A percentile compares a stretch with the other conserved stretches of the same genome.
Evolutionary conservation across 177 flowering plant species (phyloP).

Genomic region (Vitis hybrid): DNA sequence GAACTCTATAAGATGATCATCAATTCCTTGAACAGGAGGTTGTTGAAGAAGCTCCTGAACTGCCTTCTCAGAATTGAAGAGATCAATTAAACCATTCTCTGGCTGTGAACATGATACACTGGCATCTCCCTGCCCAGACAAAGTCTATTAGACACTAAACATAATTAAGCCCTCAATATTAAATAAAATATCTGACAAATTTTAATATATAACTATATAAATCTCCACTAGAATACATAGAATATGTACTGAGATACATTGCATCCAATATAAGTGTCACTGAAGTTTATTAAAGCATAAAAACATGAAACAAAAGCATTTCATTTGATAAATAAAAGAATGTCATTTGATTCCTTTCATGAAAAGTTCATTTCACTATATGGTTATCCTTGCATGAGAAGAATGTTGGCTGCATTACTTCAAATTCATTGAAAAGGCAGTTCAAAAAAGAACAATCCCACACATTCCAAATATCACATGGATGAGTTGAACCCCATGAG

Average conservation of each 20-base stretch:
- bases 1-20: conserved; percentile 91
- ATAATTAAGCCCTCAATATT: background rate
- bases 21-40: conserved; percentile 53
- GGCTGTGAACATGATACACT: conserved; percentile 27
- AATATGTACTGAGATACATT: background rate
- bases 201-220: background rate
- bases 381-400: no score
- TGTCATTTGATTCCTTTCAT: background rate
- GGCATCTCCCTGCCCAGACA: conserved; percentile 48
- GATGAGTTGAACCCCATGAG: background rate
- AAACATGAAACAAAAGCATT: background rate
- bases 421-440: no score
- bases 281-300: background rate
- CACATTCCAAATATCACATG: background rate
- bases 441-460: background rate
- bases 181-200: background rate
- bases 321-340: background rate
- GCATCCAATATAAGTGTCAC: background rate
- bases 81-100: conserved; percentile 58
- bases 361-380: background rate
- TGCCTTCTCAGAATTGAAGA: conserved; percentile 55
- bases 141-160: conserved; percentile 7
- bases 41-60: conserved; percentile 64
- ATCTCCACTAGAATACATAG: background rate
- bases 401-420: no score